Base-by-base conservation (phyloP, 495 filamentous ascomycete species). In the Thermothielavioides terrestris region DNA sequence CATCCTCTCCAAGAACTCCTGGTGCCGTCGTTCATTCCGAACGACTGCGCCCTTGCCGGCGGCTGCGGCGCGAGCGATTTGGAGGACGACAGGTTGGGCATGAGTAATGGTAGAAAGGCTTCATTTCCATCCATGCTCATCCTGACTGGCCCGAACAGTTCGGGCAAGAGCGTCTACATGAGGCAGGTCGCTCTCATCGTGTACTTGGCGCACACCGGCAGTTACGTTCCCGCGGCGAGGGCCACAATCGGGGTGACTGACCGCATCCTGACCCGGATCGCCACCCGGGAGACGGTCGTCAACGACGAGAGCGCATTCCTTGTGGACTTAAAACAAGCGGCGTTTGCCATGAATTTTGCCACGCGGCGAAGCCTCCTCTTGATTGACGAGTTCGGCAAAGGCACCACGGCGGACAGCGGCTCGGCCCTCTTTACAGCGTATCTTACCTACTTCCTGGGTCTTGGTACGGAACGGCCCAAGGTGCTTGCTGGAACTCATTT, bases 321-420 rank as follows among this genome's bases (percentile, higher is more conserved):
- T 75, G 85, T 87, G 40, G 92, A 98, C 61, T 66, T 98, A 25
- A 89, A 95, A 53, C 89, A 98, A 53, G 81, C 94, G 11, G 82
- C 86, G 0, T 76, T 91, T 48, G 80, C 85, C 2, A 68, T 92
- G 49, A 88, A 80, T 38, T 79, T 94, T 32, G 80, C 83, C 8
- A 95, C 92, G 12, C 70, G 77, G 25, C 77, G 81, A 23, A 94
- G 85, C 58, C 68, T 98, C 2, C 64, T 97, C 4, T 71, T 98
- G 21, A 83, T 95, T 42, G 92, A 98, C 59, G 94, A 98, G 57
- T 97, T 98, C 54, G 92, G 92, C 4, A 98, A 96, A 68, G 94
- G 92, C 7, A 98, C 92, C 0, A 85, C 87, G 43, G 74, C 78
- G 14, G 76, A 75, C 52, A 85, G 92, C 68, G 92, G 92, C 18